Evolutionary conservation across 2,329 filamentous ascomycete species (phyloP).

Genomic region (Sclerotinia trifoliorum): DNA sequence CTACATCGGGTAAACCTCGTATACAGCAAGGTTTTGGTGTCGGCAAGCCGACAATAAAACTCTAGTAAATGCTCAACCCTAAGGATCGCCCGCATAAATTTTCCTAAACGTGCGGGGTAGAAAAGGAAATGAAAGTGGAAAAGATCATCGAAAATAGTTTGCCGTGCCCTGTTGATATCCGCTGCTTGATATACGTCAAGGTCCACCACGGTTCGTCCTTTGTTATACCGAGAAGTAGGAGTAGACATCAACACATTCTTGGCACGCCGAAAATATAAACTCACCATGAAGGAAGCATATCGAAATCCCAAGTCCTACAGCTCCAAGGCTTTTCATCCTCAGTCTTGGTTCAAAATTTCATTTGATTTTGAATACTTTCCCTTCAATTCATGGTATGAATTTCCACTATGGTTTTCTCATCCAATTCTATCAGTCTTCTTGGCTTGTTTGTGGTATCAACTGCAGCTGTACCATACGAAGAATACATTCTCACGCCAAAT

Average conservation of each 20-base stretch:
- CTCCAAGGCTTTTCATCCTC: neutral
- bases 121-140: neutral
- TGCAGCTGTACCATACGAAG: constrained; percentile 35
- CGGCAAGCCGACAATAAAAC: too few species aligned
- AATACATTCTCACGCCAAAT: constrained; percentile 41
- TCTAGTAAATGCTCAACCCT: too few species aligned
- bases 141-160: neutral
- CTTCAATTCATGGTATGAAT: neutral
- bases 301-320: too few species aligned
- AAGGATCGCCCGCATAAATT: too few species aligned
- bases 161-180: neutral
- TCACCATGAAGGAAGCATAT: neutral
- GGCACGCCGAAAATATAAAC: neutral
- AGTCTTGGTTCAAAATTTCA: neutral
- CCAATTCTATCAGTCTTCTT: neutral
- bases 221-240: neutral
- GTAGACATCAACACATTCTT: neutral
- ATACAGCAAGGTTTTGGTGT: too few species aligned
- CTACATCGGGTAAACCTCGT: too few species aligned
- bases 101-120: neutral
- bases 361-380: neutral
- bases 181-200: neutral
- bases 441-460: neutral
- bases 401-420: neutral
- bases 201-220: neutral